These are phyloP conservation scores for Thermothielavioides terrestris DNA, from an alignment of 495 filamentous ascomycete species.

Conservation along the genomic window DNA sequence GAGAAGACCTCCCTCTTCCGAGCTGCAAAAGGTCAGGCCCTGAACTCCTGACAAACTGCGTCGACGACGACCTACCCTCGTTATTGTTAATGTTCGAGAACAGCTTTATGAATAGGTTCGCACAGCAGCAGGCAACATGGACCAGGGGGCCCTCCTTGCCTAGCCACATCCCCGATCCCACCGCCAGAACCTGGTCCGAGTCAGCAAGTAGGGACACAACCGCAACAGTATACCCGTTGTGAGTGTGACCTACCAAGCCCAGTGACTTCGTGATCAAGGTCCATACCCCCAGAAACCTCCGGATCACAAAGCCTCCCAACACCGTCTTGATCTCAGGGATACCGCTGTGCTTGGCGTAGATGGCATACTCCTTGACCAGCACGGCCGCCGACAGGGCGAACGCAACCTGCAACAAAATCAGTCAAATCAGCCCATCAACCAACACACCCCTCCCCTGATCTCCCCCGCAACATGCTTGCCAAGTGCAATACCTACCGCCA, in stretches of 20 bases:
- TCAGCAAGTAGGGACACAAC: conserved; percentile 13
- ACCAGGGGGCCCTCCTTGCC: conserved; percentile 96
- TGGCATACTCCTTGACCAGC: conserved; percentile 73
- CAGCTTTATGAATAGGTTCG: conserved; percentile 88
- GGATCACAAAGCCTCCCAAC: conserved; percentile 88
- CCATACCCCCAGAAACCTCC: conserved; percentile 86
- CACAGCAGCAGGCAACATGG: conserved; percentile 95
- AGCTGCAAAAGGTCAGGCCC: conserved; percentile 41
- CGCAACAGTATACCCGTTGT: background rate
- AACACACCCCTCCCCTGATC: too few species aligned
- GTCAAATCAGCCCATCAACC: background rate
- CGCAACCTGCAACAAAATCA: conserved; percentile 53
- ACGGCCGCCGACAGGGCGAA: conserved; percentile 75
- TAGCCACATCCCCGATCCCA: conserved; percentile 95
- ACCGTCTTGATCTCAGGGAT: conserved; percentile 98
- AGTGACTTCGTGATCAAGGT: conserved; percentile 86
- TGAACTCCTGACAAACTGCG: background rate
- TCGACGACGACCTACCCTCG: conserved; percentile 57
- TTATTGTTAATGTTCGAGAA: conserved; percentile 78
- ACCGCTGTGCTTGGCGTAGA: conserved; percentile 89
- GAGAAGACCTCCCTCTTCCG: conserved; percentile 94
- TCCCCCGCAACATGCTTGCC: background rate
- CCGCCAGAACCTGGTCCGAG: conserved; percentile 67
- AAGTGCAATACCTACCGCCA: conserved; percentile 51
- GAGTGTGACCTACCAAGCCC: conserved; percentile 60